phyloP scores from a whole-genome alignment of 1,284 basidiomycete genomes.

The Fistulina hepatica region DNA sequence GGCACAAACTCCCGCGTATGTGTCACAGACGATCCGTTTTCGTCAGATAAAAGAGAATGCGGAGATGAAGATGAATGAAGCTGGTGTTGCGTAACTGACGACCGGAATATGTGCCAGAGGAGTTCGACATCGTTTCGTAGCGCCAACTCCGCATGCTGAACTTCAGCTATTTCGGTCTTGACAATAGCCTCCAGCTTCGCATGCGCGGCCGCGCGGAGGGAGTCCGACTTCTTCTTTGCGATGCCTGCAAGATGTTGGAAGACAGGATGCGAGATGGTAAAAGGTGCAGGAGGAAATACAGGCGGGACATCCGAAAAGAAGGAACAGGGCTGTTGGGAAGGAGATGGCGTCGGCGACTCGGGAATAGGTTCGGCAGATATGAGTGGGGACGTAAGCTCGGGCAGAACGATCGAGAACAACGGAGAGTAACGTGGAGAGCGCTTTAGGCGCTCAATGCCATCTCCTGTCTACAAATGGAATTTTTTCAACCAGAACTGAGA shows the following conservation, averaged over 20 bases:
- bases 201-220: conserved; percentile 46
- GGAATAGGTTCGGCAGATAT: conserved; percentile 21
- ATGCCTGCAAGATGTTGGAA: conserved; percentile 53
- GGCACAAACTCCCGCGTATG: conserved; percentile 44
- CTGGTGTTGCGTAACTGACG: conserved; percentile 25
- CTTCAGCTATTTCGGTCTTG: conserved; percentile 42
- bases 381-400: conserved; percentile 21
- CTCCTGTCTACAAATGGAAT: conserved; percentile 33
- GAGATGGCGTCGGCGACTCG: conserved; percentile 25
- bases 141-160: conserved; percentile 43
- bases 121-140: conserved; percentile 49
- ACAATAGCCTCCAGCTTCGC: conserved; percentile 45
- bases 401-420: conserved; percentile 43
- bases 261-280: conserved; percentile 61
- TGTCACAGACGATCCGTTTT: conserved; percentile 6
- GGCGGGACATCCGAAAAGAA: conserved; percentile 40
- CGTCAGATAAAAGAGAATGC: conserved; percentile 18
- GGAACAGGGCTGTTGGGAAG: conserved; percentile 16
- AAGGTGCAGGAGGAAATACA: conserved; percentile 64
- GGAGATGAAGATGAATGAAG: conserved; percentile 12
- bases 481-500: not conserved
- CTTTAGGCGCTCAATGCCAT: conserved; percentile 33
- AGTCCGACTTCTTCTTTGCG: conserved; percentile 44
- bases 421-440: conserved; percentile 41
- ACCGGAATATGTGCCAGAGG: conserved; percentile 53